Evolutionary conservation across 2,329 filamentous ascomycete genomes (phyloP), one percentile per base, ranked within the genome.

Genomic region (Cladophialophora exuberans): DNA sequence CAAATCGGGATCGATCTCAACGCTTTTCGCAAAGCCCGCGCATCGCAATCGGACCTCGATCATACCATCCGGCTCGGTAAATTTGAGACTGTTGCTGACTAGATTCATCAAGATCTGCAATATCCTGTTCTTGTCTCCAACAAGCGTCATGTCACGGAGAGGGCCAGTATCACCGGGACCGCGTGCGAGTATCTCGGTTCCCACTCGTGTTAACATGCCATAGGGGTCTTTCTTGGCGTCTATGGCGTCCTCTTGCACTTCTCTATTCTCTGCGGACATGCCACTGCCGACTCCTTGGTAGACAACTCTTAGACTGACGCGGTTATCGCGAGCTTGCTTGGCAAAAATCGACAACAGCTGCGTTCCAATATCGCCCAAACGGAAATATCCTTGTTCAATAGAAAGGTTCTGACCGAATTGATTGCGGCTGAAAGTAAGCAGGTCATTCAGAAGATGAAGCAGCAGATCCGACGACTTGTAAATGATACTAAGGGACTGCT

Each of bases 351-450:
- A 88, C 17, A 88, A 70, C 10, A 96, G 80, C 69, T 96, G 91
- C 0, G 88, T 86, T 55, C 86, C 85, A 57, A 96, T 84, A 59
- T 96, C 91, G 13, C 85, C 84, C 18, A 96, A 69, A 4, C 86
- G 80, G 65, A 96, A 96, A 63, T 95, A 90, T 59, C 83, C 89
- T 68, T 95, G 87, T 63, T 96, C 90, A 0, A 96, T 76, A 35
- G 78, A 86, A 38, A 96, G 76, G 56, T 91, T 85, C 64, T 94
- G 89, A 1, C 90, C 90, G 46, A 95, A 91, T 70, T 96, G 90
- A 65, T 96, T 96, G 72, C 95, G 95, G 67, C 89, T 94, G 72
- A 96, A 96, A 30, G 89, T 95, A 36, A 96, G 74, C 4, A 96
- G 77, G 73, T 96, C 92, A 39, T 93, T 93, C 5, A 96, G 77